These are phyloP conservation scores for Solanum aculeatissimum DNA, from an alignment of 305 asterid species.

Conservation along the genomic window DNA sequence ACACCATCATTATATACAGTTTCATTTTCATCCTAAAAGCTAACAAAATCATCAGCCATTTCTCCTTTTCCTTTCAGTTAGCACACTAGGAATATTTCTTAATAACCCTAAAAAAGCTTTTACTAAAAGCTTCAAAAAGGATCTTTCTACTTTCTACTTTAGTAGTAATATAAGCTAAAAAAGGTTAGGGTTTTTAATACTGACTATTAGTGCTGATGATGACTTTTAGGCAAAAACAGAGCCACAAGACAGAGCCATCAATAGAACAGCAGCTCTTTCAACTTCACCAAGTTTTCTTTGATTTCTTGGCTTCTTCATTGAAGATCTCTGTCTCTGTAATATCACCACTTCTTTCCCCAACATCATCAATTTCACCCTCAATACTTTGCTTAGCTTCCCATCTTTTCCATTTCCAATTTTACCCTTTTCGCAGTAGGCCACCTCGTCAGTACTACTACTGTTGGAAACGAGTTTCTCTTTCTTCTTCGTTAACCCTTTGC, in stretches of 20 bases:
- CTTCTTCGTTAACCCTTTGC: neutral
- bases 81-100: neutral
- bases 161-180: neutral
- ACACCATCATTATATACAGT: neutral
- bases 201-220: neutral
- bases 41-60: neutral
- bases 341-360: slow-evolving; percentile 17
- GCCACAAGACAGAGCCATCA: slow-evolving; percentile 60
- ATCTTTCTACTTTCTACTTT: neutral
- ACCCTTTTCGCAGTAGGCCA: neutral
- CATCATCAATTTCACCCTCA: slow-evolving; percentile 32
- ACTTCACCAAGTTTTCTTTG: slow-evolving; percentile 37
- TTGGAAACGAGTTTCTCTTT: neutral
- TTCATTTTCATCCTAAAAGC: neutral
- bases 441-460: neutral
- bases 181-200: neutral
- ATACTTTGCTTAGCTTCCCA: slow-evolving; percentile 1
- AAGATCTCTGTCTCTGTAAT: slow-evolving; percentile 19
- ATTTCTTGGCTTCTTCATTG: slow-evolving; percentile 11
- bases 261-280: slow-evolving; percentile 55
- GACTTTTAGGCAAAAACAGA: slow-evolving; percentile 33
- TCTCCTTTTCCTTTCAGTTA: neutral
- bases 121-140: neutral
- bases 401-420: slow-evolving; percentile 9
- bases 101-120: neutral